Evolutionary conservation across 1,284 basidiomycete genomes (phyloP).

Genomic region (Cryptococcus maquisensis): DNA sequence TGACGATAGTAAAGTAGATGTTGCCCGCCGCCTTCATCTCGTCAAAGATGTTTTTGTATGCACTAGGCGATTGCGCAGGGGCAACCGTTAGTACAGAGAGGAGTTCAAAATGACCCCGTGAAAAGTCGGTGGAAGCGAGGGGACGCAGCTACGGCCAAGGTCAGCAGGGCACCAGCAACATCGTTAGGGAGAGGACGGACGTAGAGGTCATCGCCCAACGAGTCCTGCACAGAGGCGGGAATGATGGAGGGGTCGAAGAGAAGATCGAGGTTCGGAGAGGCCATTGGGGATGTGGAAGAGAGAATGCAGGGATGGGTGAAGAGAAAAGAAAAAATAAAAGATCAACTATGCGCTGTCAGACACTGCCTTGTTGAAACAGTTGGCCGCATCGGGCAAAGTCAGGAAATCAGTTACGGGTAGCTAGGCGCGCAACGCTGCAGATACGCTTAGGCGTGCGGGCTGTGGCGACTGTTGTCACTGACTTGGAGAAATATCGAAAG

Average conservation of each 20-base stretch:
- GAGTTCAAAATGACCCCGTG: conserved; percentile 74
- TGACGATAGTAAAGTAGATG: conserved; percentile 82
- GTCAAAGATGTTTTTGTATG: conserved; percentile 66
- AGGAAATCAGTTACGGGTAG: background rate
- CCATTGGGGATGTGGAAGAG: background rate
- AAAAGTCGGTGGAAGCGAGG: conserved; percentile 80
- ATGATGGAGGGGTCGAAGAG: conserved; percentile 36
- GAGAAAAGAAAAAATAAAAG: background rate
- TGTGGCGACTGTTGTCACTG: no score
- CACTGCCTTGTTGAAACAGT: background rate
- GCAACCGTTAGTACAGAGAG: conserved; percentile 76
- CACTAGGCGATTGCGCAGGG: conserved; percentile 64
- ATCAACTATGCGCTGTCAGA: background rate
- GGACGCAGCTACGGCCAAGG: conserved; percentile 69
- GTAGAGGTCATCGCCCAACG: conserved; percentile 29
- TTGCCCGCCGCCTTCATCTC: conserved; percentile 47
- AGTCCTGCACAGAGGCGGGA: conserved; percentile 19
- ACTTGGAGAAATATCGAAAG: no score
- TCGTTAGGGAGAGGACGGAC: conserved; percentile 11
- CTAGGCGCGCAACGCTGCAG: background rate
- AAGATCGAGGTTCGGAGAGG: conserved; percentile 17
- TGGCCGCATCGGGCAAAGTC: background rate
- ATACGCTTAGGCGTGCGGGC: conserved; percentile 1
- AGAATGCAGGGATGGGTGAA: background rate
- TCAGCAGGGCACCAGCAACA: background rate